Evolutionary conservation across 1,139 yeast species (phyloP), one percentile per base, ranked within the genome.

Genomic region (Debaryomycetaceae sp.): DNA sequence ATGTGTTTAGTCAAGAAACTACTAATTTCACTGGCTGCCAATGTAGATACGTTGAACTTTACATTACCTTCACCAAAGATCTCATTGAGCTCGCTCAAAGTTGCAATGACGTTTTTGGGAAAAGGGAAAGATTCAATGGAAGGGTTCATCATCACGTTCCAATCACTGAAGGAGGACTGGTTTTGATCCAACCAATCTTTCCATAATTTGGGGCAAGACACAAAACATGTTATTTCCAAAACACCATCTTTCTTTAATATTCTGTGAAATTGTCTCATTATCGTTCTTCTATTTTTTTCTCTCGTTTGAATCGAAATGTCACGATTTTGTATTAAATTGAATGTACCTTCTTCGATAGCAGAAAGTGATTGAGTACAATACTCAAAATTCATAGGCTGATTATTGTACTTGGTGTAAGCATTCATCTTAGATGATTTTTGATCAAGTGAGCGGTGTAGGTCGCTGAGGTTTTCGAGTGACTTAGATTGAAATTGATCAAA

Each of bases 311-410:
- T 53, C 7, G 59, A 49, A 23, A 72, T 53, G 48, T 74, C 79
- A 35, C 75, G 56, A 27, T 65, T 56, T 40, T 70, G 76, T 36
- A 74, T 59, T 34, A 66, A 48, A 44, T 71, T 68, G 52, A 73
- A 71, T 4, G 70, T 60, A 31, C 59, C 61, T 9, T 59, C 51
- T 1, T 60, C 58, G 11, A 74, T 56, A 0, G 68, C 57, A 0
- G 66, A 49, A 24, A 74, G 52, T 1, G 73, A 56, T 9, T 56
- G 47, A 8, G 62, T 49, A 47, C 60, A 71, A 46, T 63, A 71
- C 46, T 67, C 69, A 49, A 71, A 70, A 50, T 73, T 71, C 50
- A 55, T 54, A 6, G 76, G 76, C 45, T 68, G 61, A 47, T 65
- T 65, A 17, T 57, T 49, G 41, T 45, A 54, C 22, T 55, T 42